Evolutionary conservation across 2,329 filamentous ascomycete genomes (phyloP), one percentile per base, ranked within the genome.

Genomic region (Stachybotrys chlorohalonatus): DNA sequence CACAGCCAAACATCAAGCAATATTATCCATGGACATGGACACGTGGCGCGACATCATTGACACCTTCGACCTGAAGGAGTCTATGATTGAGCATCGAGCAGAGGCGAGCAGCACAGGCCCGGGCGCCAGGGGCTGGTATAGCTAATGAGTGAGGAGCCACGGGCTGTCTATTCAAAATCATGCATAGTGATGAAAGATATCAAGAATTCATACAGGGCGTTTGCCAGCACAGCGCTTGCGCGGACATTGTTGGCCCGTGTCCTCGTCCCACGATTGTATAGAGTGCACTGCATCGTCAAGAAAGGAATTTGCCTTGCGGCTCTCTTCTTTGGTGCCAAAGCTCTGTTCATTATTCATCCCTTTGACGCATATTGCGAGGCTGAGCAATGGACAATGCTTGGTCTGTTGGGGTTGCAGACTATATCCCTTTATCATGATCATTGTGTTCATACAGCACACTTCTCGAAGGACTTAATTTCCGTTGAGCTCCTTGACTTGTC

Each of bases 11-110:
- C 87, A 94, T 58, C 94, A 99, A 71, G 89, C 92, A 11, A 86
- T 99, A 24, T 83, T 97, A 66, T 86, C 88, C 11, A 82, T 99
- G 58, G 91, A 97, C 62, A 94, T 91, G 75, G 78, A 82, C 1
- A 89, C 82, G 0, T 99, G 93, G 93, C 75, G 83, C 60, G 81
- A 89, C 17, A 77, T 96, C 49, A 86, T 95, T 51, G 70, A 87
- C 9, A 83, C 82, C 0, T 95, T 92, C 64, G 75, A 86, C 31
- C 90, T 97, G 60, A 80, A 74, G n/a, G 78, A 90, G 59, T 78
- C 89, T 1, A 86, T 96, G 70, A 97, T 99, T 58, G 81, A 85
- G n/a, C 88, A 96, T 68, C 82, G 94, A 15, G 74, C 81, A 58
- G 85, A 90, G 58, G 74, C 81, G 55, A 69, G 70, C 7, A 70